Conservation (phyloP, 2,329 filamentous ascomycete species). For the Claviceps sp. region DNA sequence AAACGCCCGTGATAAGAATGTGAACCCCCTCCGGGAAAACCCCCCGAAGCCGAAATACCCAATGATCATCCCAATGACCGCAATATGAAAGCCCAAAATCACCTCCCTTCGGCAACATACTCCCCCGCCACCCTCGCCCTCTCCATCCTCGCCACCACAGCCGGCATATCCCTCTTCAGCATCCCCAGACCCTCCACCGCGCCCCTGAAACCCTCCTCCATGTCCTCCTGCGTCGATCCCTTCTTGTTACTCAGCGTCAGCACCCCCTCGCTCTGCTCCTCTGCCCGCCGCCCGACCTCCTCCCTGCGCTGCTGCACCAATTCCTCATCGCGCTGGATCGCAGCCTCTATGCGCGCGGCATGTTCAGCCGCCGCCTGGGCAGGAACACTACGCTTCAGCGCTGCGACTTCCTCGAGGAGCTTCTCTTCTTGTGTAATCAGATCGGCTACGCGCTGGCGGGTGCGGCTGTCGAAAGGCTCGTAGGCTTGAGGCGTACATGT, state of each 20-base stretch:
- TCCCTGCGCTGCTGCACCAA: constrained; percentile 20
- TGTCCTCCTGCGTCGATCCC: constrained; percentile 28
- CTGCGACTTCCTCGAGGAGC: constrained; percentile 48
- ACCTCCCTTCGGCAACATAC: constrained; percentile 33
- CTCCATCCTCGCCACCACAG: constrained; percentile 51
- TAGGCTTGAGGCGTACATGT: constrained; percentile 24
- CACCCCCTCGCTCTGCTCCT: constrained; percentile 11
- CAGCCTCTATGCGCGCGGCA: constrained; percentile 25
- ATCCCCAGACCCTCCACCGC: constrained; percentile 38
- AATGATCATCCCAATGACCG: background rate
- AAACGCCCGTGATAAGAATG: background rate
- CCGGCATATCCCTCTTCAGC: constrained; percentile 47
- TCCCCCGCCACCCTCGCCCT: constrained; percentile 45
- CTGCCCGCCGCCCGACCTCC: constrained; percentile 9
- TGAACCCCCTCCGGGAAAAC: background rate
- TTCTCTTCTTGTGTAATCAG: constrained; percentile 50
- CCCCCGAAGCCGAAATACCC: background rate
- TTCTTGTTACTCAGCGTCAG: constrained; percentile 15
- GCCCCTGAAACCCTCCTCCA: constrained; percentile 32
- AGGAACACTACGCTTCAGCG: constrained; percentile 42
- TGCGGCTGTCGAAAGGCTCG: constrained; percentile 47
- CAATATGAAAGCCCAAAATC: background rate
- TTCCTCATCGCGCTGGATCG: constrained; percentile 34
- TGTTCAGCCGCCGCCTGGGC: constrained; percentile 28
- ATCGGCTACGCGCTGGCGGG: constrained; percentile 44